Conservation (phyloP, 1,284 basidiomycete genomes). For the Testicularia cyperi region DNA sequence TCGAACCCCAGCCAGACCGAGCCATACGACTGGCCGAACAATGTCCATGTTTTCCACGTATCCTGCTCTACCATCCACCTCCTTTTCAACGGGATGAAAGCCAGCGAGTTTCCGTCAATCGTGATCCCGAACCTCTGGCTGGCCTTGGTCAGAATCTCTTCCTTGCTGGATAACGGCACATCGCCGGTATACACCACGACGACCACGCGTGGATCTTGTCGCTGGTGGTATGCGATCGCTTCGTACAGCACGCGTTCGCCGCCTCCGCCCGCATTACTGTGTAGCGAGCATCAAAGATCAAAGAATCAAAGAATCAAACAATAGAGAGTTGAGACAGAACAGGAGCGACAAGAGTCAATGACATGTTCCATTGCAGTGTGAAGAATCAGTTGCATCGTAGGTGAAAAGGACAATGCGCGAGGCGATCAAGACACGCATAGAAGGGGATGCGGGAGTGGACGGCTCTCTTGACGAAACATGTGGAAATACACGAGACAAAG, state of each 20-base stretch:
- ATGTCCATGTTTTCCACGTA: slow-evolving; percentile 83
- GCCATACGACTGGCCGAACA: slow-evolving; percentile 86
- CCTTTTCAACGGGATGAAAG: slow-evolving; percentile 76
- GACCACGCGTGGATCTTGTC: slow-evolving; percentile 71
- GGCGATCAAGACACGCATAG: too few species aligned
- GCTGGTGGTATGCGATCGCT: slow-evolving; percentile 78
- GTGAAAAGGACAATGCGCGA: too few species aligned
- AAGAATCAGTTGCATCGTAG: too few species aligned
- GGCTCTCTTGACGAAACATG: too few species aligned
- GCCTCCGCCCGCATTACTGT: slow-evolving; percentile 92
- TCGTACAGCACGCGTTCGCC: slow-evolving; percentile 96
- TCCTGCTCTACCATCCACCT: slow-evolving; percentile 77
- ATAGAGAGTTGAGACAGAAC: too few species aligned
- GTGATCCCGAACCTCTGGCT: slow-evolving; percentile 75
- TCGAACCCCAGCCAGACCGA: slow-evolving; percentile 81
- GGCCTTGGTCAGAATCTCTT: slow-evolving; percentile 69
- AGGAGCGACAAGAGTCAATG: too few species aligned
- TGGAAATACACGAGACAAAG: too few species aligned
- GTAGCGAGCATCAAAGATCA: too few species aligned
- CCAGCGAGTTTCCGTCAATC: slow-evolving; percentile 69
- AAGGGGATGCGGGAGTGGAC: too few species aligned
- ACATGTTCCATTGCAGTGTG: too few species aligned
- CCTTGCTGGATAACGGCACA: slow-evolving; percentile 66
- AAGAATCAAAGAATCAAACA: too few species aligned
- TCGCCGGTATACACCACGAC: slow-evolving; percentile 83